These are phyloP conservation scores for Solanum dulcamara DNA, from an alignment of 257 asterid species.

Conservation along the genomic window DNA sequence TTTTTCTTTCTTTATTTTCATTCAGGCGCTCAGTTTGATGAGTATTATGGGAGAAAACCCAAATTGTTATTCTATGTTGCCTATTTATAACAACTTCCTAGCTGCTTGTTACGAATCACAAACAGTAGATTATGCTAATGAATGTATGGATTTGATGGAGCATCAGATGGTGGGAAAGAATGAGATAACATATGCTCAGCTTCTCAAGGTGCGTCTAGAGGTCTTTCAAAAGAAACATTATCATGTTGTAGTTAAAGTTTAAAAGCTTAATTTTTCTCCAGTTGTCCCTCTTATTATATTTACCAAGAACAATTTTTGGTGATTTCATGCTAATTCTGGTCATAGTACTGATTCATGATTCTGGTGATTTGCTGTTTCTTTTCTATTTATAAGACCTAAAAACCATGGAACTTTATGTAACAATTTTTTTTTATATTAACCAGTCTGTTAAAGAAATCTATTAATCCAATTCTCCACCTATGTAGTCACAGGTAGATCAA, in stretches of 20 bases:
- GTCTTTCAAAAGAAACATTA: background rate
- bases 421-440: background rate
- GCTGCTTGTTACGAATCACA: constrained; percentile 39
- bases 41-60: constrained; percentile 34
- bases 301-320: background rate
- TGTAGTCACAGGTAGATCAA: background rate
- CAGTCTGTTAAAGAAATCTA: background rate
- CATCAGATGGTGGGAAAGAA: constrained; percentile 63
- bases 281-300: background rate
- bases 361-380: background rate
- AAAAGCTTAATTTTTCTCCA: background rate
- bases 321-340: background rate
- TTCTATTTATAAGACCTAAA: background rate
- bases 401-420: background rate
- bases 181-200: constrained; percentile 50
- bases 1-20: constrained; percentile 5
- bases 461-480: background rate
- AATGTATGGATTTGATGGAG: constrained; percentile 67
- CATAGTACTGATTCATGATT: background rate
- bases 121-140: constrained; percentile 36
- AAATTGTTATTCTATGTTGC: constrained; percentile 41
- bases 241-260: background rate
- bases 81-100: constrained; percentile 48
- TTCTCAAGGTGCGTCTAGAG: constrained; percentile 56
- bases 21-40: constrained; percentile 59